Evolutionary conservation across 2,329 filamentous ascomycete genomes (phyloP).

Genomic region (Thielaviopsis euricoi): DNA sequence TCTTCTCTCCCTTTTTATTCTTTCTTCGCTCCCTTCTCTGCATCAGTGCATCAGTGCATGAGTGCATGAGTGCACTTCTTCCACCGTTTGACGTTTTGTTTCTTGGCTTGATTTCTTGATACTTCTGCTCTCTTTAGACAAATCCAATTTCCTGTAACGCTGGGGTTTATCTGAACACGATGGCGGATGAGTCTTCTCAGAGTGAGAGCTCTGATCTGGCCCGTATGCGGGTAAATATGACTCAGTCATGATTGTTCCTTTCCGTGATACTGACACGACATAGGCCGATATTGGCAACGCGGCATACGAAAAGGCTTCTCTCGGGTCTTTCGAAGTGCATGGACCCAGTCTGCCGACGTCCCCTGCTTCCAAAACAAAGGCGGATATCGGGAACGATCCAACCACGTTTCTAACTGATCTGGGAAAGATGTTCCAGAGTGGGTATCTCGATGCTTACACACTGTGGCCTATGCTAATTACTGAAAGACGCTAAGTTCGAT

Average conservation of each 20-base stretch:
- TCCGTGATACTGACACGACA: background rate
- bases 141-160: too few relatives aligned
- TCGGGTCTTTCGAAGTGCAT: background rate
- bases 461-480: constrained; percentile 1
- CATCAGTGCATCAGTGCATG: too few relatives aligned
- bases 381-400: background rate
- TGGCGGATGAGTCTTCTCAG: background rate
- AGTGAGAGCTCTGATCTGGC: background rate
- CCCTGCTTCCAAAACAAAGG: background rate
- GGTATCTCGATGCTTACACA: background rate
- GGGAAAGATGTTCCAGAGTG: background rate
- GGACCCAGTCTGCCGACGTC: too few relatives aligned
- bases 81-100: too few relatives aligned
- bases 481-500: constrained; percentile 16
- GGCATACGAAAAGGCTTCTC: background rate
- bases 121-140: too few relatives aligned
- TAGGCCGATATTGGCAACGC: background rate
- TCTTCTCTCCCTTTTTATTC: too few relatives aligned
- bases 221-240: background rate
- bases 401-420: background rate
- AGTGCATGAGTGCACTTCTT: too few relatives aligned
- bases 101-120: too few relatives aligned
- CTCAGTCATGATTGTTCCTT: background rate
- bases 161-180: background rate
- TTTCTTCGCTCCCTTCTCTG: too few relatives aligned